These are phyloP conservation scores for Eleusine coracana DNA, from an alignment of 176 grass and related monocot species.

Conservation along the genomic window DNA sequence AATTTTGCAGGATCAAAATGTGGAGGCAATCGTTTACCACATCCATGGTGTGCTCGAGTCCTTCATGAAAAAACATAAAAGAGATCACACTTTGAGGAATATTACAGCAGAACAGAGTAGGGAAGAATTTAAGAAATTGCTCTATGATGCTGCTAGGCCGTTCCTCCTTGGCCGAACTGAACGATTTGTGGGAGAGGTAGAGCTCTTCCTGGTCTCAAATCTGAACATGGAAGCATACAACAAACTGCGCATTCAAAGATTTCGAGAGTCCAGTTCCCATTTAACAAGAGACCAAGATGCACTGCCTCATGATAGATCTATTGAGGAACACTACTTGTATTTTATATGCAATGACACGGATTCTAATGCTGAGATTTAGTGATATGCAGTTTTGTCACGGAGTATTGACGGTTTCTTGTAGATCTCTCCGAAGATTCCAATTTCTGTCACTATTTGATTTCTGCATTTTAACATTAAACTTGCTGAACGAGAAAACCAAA, in stretches of 20 bases:
- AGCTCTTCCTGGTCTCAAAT: conserved; percentile 76
- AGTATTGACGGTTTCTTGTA: background rate
- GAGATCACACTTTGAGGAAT: conserved; percentile 4
- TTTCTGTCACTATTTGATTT: background rate
- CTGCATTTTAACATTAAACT: background rate
- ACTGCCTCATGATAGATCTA: conserved; percentile 42
- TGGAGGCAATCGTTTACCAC: conserved; percentile 73
- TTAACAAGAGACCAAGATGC: conserved; percentile 34
- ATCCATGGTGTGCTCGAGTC: conserved; percentile 75
- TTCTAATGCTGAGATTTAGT: conserved; percentile 42
- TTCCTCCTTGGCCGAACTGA: conserved; percentile 68
- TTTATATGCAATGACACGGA: conserved; percentile 38
- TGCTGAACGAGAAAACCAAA: background rate
- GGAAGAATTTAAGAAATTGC: conserved; percentile 60
- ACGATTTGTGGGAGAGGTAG: conserved; percentile 66
- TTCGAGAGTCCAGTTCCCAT: conserved; percentile 44
- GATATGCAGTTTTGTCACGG: background rate
- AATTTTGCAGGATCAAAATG: conserved; percentile 63
- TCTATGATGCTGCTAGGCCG: conserved; percentile 62
- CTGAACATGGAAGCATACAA: conserved; percentile 80
- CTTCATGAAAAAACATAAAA: conserved; percentile 71
- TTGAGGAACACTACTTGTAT: conserved; percentile 46
- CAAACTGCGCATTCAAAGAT: conserved; percentile 54
- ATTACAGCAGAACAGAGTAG: conserved; percentile 49
- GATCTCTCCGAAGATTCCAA: background rate